Base-by-base conservation (phyloP, 179 eudicot genomes). In the Camellia oleifera region DNA sequence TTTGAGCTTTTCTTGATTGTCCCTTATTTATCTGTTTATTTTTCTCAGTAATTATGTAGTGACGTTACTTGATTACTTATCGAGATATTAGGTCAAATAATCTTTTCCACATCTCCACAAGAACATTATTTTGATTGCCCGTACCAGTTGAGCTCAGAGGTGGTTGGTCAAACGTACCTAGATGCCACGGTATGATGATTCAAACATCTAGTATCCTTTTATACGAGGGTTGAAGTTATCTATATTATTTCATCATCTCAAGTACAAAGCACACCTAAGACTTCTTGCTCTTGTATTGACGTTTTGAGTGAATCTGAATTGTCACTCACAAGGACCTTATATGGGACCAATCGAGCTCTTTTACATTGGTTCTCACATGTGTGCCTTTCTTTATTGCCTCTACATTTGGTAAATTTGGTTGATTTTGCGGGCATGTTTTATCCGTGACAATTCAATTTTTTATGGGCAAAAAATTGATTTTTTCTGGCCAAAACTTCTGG, bases 71-170 rank as follows among this genome's bases (percentile, higher is more conserved):
- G 9, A 3, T 46, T 76, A 17, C 65, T 79, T 80, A 75, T 77
- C 83, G 82, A 81, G 32, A 45, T 79, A 76, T 84, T 87, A 92
- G 99, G 98, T 79, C 97, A 92, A 84, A 70, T 95, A 71, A 82
- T 90, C 40, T 95, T 90, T 82, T 82, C 91, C 77, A 88, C 98
- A 7, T 91, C 85, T 82, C 95, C 97, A 50, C 95, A 89, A 87
- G 99, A 95, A 78, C 99, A 93, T 83, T 95, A 92, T 82, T 95
- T 95, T 77, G 98, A 95, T 74, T 94, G 99, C 78, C 99, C 98
- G 40, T 95, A 89, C 81, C 99, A 93, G 82, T 78, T 95, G 87
- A 95, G 98, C 89, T 95, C 99, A 26, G 95, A 93, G 80, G 84
- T 82, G 46, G 88, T 85, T 80, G 84, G 89, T 80, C 98, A 94